phyloP scores from a whole-genome alignment of 2,329 filamentous ascomycete genomes.

The Venturia nashicola region DNA sequence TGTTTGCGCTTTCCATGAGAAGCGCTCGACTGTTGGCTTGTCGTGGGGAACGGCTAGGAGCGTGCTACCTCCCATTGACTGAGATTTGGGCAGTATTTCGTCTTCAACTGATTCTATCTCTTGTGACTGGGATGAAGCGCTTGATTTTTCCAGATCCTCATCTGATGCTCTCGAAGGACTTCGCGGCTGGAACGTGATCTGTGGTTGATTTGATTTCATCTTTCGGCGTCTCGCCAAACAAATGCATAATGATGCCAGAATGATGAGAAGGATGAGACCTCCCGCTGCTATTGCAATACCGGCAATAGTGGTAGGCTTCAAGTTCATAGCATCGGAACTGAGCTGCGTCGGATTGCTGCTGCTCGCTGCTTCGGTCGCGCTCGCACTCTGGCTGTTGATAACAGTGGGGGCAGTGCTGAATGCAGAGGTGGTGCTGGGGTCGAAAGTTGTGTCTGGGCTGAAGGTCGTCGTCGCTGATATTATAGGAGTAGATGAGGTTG shows the following conservation, averaged over 20 bases:
- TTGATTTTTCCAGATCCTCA: neutral
- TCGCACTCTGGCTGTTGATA: neutral
- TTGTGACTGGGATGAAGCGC: neutral
- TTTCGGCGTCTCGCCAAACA: neutral
- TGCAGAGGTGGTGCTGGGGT: neutral
- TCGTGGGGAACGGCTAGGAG: neutral
- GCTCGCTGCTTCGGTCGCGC: neutral
- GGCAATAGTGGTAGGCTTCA: neutral
- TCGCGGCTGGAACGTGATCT: neutral
- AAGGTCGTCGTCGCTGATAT: neutral
- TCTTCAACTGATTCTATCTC: neutral
- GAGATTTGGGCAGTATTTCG: neutral
- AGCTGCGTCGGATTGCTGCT: neutral
- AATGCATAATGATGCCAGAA: neutral
- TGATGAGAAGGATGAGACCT: neutral
- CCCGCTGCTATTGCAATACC: neutral
- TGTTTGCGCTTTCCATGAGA: neutral
- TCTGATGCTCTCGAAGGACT: neutral
- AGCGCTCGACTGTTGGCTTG: neutral
- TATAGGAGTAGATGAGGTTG: neutral
- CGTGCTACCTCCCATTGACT: neutral
- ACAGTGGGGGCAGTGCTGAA: neutral
- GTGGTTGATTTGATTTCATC: neutral
- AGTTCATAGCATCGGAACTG: neutral
- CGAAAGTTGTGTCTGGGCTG: neutral